These are phyloP conservation scores for Naegleria fowleri DNA, from an alignment of 208 protist genomes.

Conservation along the genomic window DNA sequence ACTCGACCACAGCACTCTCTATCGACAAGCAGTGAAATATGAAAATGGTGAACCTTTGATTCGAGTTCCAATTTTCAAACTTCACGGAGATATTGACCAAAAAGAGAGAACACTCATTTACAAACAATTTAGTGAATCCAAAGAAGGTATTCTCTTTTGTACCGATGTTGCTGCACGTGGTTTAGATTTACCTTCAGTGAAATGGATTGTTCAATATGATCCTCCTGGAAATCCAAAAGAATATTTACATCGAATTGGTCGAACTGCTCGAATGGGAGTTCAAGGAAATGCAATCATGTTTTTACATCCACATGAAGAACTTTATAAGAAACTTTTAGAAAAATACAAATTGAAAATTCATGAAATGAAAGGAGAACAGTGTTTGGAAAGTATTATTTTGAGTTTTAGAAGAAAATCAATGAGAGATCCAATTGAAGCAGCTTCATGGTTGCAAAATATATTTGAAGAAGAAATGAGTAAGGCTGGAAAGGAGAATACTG, in stretches of 20 bases:
- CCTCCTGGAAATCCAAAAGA: slow-evolving; percentile 85
- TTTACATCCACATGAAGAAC: slow-evolving; percentile 73
- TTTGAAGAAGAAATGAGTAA: not conserved
- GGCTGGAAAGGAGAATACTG: not conserved
- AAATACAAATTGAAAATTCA: slow-evolving; percentile 67
- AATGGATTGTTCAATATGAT: slow-evolving; percentile 96
- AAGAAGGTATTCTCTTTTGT: slow-evolving; percentile 56
- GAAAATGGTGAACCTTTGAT: not conserved
- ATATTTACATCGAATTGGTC: slow-evolving; percentile 91
- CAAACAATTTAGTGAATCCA: slow-evolving; percentile 43
- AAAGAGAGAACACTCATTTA: slow-evolving; percentile 56
- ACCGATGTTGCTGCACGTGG: slow-evolving; percentile 72
- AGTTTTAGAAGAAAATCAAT: not conserved
- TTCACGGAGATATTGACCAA: slow-evolving; percentile 66
- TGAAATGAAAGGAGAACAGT: slow-evolving; percentile 37
- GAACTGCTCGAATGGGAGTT: slow-evolving; percentile 86
- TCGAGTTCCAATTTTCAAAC: slow-evolving; percentile 45
- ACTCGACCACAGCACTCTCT: too few species aligned
- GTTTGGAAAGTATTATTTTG: not conserved
- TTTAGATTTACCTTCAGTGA: slow-evolving; percentile 40
- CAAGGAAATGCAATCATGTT: slow-evolving; percentile 83
- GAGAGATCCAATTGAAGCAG: slow-evolving; percentile 6
- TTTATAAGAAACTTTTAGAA: slow-evolving; percentile 74
- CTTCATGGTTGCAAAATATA: not conserved
- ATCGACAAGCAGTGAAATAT: not conserved